Conservation (phyloP, 148 eudicot species). For the Fagopyrum tataricum region DNA sequence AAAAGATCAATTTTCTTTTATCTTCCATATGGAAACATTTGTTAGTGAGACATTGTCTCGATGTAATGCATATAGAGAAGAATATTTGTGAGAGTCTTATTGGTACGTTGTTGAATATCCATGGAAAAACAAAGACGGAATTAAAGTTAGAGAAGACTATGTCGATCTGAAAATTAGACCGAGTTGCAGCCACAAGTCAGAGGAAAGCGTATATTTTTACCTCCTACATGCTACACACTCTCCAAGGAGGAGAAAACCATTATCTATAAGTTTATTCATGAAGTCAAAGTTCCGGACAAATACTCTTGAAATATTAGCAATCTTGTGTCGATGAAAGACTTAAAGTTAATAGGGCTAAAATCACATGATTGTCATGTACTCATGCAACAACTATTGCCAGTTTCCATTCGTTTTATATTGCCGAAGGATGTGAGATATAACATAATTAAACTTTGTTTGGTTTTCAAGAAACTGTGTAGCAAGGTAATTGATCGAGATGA, state of each 20-base stretch:
- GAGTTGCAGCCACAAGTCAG: not conserved
- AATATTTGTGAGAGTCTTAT: no score
- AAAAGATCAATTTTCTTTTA: no score
- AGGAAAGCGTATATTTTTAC: not conserved
- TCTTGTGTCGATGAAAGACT: conserved; percentile 4
- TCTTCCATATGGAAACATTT: no score
- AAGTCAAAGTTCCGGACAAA: conserved; percentile 15
- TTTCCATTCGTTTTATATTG: conserved; percentile 11
- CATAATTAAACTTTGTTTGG: conserved; percentile 3
- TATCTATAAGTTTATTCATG: not conserved
- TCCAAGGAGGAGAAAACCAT: not conserved
- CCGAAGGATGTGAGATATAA: conserved; percentile 11
- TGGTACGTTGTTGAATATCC: no score
- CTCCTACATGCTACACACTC: not conserved
- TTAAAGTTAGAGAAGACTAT: no score
- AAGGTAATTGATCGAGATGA: not conserved
- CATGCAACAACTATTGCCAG: conserved; percentile 11
- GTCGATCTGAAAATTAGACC: no score
- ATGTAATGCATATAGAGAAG: no score
- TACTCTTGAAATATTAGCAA: conserved; percentile 6
- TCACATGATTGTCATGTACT: no score
- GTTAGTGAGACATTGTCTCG: no score
- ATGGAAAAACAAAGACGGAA: no score
- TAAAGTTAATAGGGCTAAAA: no score
- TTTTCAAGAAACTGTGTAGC: conserved; percentile 9